Base-by-base conservation (phyloP, 768 basidiomycete genomes). In the Strobilomyces dryophilus region DNA sequence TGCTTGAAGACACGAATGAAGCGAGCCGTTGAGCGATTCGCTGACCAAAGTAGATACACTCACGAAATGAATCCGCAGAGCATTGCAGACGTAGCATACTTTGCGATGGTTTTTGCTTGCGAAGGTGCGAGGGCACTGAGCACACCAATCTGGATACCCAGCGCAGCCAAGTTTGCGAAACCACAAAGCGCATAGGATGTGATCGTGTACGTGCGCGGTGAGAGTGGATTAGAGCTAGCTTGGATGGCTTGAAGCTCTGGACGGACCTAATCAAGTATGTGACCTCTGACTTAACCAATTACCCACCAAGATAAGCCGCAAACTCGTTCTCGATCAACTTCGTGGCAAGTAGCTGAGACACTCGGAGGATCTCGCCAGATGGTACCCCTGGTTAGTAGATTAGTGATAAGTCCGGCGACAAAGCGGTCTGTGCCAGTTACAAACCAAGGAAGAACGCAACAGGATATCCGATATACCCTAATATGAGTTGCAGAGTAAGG, bases 311-410 rank as follows among this genome's bases (percentile, higher is more conserved):
- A 71, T 93, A 93, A 5, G 87, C 91, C 37, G 84, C 83, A 61
- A 92, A 92, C 67, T 94, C 91, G 64, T 91, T 93, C 52, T 86
- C 91, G 45, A 94, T 77, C 55, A 95, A 78, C 71, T 95, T 95
- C 29, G 85, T 88, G n/a, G 87, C 92, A 56, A 95, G 82, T 17
- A 94, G 78, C 60, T 84, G 82, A 20, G 91, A 79, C 34, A 95
- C 90, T 31, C 75, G 77, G 43, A 94, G 75, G 59, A 95, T 91
- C 71, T 95, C 92, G n/a, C 62, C 56, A 35, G 83, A 83, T 1
- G 91, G 91, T 8, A 92, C 89, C 55, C 90, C 85, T 64, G 29
- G 21, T 27, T 0, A 21, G 12, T n/a, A 36, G 12, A 43, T 51
- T 29, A 32, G 26, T 57, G 41, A 60, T 52, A 46, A 43, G 11